Percentiles rank a stretch among this genome's conserved stretches.
Conservation (phyloP, 306 rosid genomes). For the Elaeagnus macrophylla region DNA sequence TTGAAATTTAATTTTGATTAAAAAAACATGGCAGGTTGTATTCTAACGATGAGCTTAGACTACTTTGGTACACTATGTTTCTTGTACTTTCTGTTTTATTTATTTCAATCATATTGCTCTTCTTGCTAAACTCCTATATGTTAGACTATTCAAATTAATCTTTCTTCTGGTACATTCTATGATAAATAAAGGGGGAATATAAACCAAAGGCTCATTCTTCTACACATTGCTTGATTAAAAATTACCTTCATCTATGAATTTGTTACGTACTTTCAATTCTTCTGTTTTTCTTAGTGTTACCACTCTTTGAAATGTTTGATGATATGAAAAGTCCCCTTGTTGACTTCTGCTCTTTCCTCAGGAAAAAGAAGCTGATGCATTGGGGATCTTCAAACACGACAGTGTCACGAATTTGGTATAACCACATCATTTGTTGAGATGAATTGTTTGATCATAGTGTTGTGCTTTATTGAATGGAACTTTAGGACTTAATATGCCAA, state of each 20-base stretch:
- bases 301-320: not conserved
- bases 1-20: not conserved
- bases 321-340: constrained; percentile 3
- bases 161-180: too few relatives aligned
- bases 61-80: too few relatives aligned
- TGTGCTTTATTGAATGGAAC: constrained; percentile 8
- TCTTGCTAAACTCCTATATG: too few relatives aligned
- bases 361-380: constrained; percentile 9
- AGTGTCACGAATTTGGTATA: constrained; percentile 9
- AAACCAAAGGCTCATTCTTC: too few relatives aligned
- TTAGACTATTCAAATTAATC: too few relatives aligned
- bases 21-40: too few relatives aligned
- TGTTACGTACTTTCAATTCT: not conserved
- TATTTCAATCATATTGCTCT: too few relatives aligned
- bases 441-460: constrained; percentile 7
- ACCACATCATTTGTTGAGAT: not conserved
- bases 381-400: constrained; percentile 17
- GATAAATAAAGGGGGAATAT: too few relatives aligned
- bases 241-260: too few relatives aligned
- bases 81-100: too few relatives aligned
- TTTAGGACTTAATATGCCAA: constrained; percentile 7
- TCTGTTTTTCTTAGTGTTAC: not conserved
- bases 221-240: too few relatives aligned
- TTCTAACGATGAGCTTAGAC: too few relatives aligned
- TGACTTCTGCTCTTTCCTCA: not conserved